Evolutionary conservation across 2,329 filamentous ascomycete genomes (phyloP), one percentile per base, ranked within the genome.

Genomic region (Alternaria ventricosa): DNA sequence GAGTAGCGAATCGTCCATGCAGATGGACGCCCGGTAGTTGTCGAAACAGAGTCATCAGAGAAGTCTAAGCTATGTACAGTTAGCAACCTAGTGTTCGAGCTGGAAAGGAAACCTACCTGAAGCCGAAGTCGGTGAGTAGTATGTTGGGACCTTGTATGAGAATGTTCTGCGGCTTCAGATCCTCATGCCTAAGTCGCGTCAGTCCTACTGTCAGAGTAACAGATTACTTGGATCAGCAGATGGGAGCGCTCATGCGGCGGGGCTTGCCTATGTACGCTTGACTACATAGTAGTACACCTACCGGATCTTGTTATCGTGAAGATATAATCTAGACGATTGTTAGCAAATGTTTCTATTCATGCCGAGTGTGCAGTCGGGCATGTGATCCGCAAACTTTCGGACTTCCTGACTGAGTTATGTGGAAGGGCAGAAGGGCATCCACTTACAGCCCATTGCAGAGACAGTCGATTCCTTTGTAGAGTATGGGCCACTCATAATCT

Each of bases 31-130:
- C 28, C 50, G 0, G 50, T 54, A 25, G 50, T 54, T 7, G 50
- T 54, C 12, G 50, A 54, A 41, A 18, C 8, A 13, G 50, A 54
- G 8, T 54, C 28, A 18, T 54, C 30, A 5, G 50, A 54, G 28
- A 54, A 54, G 28, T 53, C 25, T 13, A 53, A 15, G 15, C 50
- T 53, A 12, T 6, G 12, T 18, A 22, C 3, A 1, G 3, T 53
- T 11, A 53, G 20, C 20, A 33, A 10, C 15, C 1, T 11, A 3
- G 23, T 33, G 3, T 51, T 13, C 13, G 8, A 6, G 11, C 13
- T n/a, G 23, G 20, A 49, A 5, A 5, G 12, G 6, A 13, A 10
- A 49, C 27, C 7, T 22, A 15, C 27, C 28, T 53, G 30, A 41
- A 43, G 0, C 30, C 51, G 3, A 54, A 43, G 6, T 54, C 51